These are phyloP conservation scores for Vaccinium darrowii DNA, from an alignment of 148 eudicot genomes.

Conservation along the genomic window DNA sequence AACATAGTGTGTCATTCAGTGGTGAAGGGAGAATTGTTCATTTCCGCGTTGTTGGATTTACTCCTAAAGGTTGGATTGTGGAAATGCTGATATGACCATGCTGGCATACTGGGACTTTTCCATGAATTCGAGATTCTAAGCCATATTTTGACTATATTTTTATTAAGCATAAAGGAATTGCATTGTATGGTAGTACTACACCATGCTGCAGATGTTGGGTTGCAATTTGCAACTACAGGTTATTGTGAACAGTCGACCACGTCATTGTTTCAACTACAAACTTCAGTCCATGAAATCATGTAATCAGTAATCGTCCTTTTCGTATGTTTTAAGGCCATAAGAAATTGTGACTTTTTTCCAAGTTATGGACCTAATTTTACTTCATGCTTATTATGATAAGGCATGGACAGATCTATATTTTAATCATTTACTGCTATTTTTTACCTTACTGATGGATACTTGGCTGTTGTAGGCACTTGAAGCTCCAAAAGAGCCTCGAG, in stretches of 20 bases:
- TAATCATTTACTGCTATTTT: background rate
- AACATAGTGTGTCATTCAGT: background rate
- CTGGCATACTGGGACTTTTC: background rate
- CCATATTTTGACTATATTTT: background rate
- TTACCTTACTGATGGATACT: conserved; percentile 12
- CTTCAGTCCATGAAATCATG: background rate
- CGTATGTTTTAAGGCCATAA: background rate
- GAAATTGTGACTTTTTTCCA: background rate
- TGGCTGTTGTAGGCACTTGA: conserved; percentile 77
- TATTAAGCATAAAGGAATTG: background rate
- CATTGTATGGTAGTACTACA: background rate
- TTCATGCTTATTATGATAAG: conserved; percentile 10
- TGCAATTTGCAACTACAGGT: background rate
- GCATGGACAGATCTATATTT: background rate
- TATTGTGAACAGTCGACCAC: background rate
- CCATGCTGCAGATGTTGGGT: background rate
- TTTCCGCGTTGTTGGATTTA: background rate
- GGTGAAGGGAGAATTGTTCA: background rate
- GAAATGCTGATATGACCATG: background rate
- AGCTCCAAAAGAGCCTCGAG: conserved; percentile 87
- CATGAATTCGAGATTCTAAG: background rate
- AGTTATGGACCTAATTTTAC: background rate
- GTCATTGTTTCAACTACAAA: background rate
- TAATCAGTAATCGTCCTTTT: background rate
- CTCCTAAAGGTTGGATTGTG: background rate